A percentile compares a stretch with the other conserved stretches of the same genome.
Evolutionary conservation across 2,329 filamentous ascomycete genomes (phyloP).

Genomic region (Penicillium concentricum): DNA sequence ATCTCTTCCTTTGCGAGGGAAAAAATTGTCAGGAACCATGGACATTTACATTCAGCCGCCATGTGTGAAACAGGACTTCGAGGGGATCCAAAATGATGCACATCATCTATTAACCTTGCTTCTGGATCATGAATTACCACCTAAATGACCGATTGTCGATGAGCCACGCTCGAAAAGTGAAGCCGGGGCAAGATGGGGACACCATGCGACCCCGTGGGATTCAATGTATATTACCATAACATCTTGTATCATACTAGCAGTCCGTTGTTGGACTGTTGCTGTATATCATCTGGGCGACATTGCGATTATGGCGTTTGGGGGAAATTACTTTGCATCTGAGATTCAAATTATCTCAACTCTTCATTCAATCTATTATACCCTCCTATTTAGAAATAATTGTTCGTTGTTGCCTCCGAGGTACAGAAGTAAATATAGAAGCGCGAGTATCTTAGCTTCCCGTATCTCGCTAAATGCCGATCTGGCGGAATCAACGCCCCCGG

Average conservation of each 20-base stretch:
- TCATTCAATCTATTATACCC: not conserved
- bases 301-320: not conserved
- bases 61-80: conserved; percentile 21
- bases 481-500: conserved; percentile 24
- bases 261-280: not conserved
- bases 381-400: not conserved
- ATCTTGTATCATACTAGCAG: conserved; percentile 12
- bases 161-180: not conserved
- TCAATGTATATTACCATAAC: conserved; percentile 5
- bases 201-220: not conserved
- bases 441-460: conserved; percentile 22
- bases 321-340: conserved; percentile 1
- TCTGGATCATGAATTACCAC: conserved; percentile 7
- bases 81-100: conserved; percentile 25
- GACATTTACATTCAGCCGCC: conserved; percentile 28
- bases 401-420: conserved; percentile 1
- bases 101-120: conserved; percentile 10
- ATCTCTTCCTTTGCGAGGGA: not conserved
- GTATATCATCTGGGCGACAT: conserved; percentile 1
- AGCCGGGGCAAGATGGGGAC: not conserved
- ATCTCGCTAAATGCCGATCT: conserved; percentile 36
- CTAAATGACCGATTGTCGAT: not conserved
- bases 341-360: not conserved
- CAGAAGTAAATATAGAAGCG: conserved; percentile 19
- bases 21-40: conserved; percentile 37